Evolutionary conservation across 2,329 filamentous ascomycete genomes (phyloP), one percentile per base, ranked within the genome.

Genomic region (Scedosporium dehoogii): DNA sequence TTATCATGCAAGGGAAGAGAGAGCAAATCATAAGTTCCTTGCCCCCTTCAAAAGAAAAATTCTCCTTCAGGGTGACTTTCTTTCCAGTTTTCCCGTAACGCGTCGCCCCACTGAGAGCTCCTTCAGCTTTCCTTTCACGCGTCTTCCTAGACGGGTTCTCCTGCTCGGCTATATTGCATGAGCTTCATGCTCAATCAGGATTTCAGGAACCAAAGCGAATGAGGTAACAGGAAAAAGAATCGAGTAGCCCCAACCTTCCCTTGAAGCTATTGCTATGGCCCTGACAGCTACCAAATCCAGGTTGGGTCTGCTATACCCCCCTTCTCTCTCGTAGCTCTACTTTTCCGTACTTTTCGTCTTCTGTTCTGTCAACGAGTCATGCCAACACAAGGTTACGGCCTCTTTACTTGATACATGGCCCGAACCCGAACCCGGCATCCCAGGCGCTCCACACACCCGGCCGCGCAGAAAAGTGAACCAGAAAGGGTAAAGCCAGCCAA

Each of bases 1-100:
- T n/a, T 16, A 48, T 48, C 5, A n/a, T 48, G 18, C 44, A 48
- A 48, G 44, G 25, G 42, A 48, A 42, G 48, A 48, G 33, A 57
- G 38, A 29, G 63, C 25, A 60, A 59, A 27, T 63, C 46, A 62
- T 63, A 61, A 55, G 21, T 48, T 23, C 33, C 44, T 48, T n/a
- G 16, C n/a, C 44, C 18, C n/a, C 44, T 21, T 48, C n/a, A 48
- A 38, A 10, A 38, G 33, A 38, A 38, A 38, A 38, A 38, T 12
- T 38, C 33, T 12, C 33, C 33, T 38, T 38, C 33, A 38, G 9
- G 4, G 14, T 38, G 33, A 38, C 33, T 14, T 38, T 10, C 33
- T 38, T 38, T 38, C 33, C 33, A 38, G 33, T 12, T 21, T 21
- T 7, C 44, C 18, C 18, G n/a, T 18, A 21, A 48, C 44, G n/a